Conservation (phyloP, 805 yeast species). For the Saccharomycopsis malanga region DNA sequence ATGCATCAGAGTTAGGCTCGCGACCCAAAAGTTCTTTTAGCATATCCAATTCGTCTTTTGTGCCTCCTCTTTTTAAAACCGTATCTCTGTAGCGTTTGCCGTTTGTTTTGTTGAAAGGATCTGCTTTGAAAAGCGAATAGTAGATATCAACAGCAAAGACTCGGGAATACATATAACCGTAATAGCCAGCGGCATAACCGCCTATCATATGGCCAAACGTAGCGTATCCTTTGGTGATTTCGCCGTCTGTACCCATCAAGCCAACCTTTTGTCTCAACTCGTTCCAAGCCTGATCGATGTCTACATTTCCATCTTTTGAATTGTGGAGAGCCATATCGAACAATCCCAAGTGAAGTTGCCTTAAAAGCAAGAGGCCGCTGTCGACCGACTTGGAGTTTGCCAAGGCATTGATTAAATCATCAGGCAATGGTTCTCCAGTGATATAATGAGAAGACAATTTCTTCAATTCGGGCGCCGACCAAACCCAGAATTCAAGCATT, state of each 20-base stretch:
- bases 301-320: conserved; percentile 36
- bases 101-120: conserved; percentile 53
- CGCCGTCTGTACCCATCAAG: conserved; percentile 47
- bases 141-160: conserved; percentile 82
- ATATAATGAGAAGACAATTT: conserved; percentile 59
- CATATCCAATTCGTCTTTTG: conserved; percentile 58
- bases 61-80: conserved; percentile 67
- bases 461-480: conserved; percentile 58
- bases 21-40: conserved; percentile 65
- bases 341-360: conserved; percentile 66
- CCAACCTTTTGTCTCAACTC: conserved; percentile 53
- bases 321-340: conserved; percentile 75
- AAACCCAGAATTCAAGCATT: conserved; percentile 81
- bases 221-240: conserved; percentile 53
- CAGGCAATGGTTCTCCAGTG: conserved; percentile 50
- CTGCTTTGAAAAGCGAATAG: conserved; percentile 55
- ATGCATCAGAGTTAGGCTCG: conserved; percentile 65
- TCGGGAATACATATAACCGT: conserved; percentile 78
- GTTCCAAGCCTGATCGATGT: conserved; percentile 50
- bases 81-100: conserved; percentile 67
- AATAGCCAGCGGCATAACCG: conserved; percentile 83
- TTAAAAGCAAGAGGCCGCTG: conserved; percentile 59
- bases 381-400: conserved; percentile 64
- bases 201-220: conserved; percentile 78
- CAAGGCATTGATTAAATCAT: conserved; percentile 49